Evolutionary conservation across 495 filamentous ascomycete species (phyloP), one percentile per base, ranked within the genome.

Genomic region (Sphaerosporella brunnea): DNA sequence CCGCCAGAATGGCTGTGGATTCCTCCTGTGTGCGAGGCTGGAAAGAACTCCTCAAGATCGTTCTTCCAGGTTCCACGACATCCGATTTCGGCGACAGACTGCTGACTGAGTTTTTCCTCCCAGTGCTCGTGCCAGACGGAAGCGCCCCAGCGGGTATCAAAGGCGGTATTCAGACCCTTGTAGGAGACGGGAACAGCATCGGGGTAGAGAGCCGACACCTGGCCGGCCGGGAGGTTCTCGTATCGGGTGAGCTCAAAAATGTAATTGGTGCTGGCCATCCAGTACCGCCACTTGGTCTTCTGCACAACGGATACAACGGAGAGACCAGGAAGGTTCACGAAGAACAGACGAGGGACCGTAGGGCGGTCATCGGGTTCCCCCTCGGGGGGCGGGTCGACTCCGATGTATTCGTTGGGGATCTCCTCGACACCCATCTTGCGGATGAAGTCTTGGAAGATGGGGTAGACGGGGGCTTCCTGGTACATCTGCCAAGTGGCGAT

Each of bases 171-270:
- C 5, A 53, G 23, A 7, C 50, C 57, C 18, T 45, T 51, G 41
- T 49, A 60, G 3, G 57, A 53, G 35, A 60, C 38, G 1, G 34
- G 44, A 24, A 60, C 45, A 5, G 34, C 45, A 2, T 40, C 19
- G 9, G 45, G 38, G 41, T 46, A 61, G 10, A 49, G 37, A 11
- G 28, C 36, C 11, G 46, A 44, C 32, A 59, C 48, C 20, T 49
- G 39, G 20, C 52, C 25, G n/a, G 50, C 49, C 9, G 45, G 44
- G 18, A 59, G 54, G 19, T 35, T 32, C 36, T 61, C 58, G 32
- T 61, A 61, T 15, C 48, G 47, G 8, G 58, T 61, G 36, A 61
- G 36, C 34, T 61, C 58, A n/a, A 61, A 60, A 16, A 52, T 40
- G 32, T 57, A 61, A 1, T 34, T 37, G 4, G 58, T 57, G 24